phyloP scores from a whole-genome alignment of 768 basidiomycete genomes.

The Auricularia sp. region DNA sequence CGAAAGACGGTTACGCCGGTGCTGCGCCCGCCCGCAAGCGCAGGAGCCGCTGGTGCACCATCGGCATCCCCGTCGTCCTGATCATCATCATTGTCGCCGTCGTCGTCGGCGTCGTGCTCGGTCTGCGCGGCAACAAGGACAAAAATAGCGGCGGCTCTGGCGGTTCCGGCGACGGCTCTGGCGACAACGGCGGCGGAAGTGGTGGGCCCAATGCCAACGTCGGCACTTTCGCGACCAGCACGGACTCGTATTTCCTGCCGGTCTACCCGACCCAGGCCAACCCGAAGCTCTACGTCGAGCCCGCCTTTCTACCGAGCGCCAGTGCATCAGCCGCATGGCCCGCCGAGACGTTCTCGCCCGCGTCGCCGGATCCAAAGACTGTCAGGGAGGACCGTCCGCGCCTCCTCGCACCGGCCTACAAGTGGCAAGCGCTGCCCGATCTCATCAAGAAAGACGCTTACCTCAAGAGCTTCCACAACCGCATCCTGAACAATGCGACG shows the following conservation, averaged over 20 bases:
- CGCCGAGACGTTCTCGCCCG: constrained; percentile 60
- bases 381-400: constrained; percentile 77
- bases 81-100: constrained; percentile 57
- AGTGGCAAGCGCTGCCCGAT: constrained; percentile 72
- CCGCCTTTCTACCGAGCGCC: constrained; percentile 58
- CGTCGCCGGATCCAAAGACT: constrained; percentile 44
- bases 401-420: constrained; percentile 86
- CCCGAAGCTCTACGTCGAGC: constrained; percentile 53
- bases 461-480: constrained; percentile 76
- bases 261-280: constrained; percentile 68
- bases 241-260: constrained; percentile 72
- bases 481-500: constrained; percentile 84
- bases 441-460: constrained; percentile 81
- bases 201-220: constrained; percentile 48
- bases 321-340: constrained; percentile 56
- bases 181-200: constrained; percentile 30
- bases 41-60: constrained; percentile 64
- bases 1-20: neutral
- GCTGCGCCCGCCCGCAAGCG: constrained; percentile 31
- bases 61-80: constrained; percentile 57
- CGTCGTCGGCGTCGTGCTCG: constrained; percentile 73
- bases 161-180: constrained; percentile 11
- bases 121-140: constrained; percentile 38
- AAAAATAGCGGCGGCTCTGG: constrained; percentile 13
- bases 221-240: constrained; percentile 69